Percentiles rank a stretch among this genome's conserved stretches.
Evolutionary conservation across 2,329 filamentous ascomycete genomes (phyloP).

Genomic region (Periglandula ipomoeae): DNA sequence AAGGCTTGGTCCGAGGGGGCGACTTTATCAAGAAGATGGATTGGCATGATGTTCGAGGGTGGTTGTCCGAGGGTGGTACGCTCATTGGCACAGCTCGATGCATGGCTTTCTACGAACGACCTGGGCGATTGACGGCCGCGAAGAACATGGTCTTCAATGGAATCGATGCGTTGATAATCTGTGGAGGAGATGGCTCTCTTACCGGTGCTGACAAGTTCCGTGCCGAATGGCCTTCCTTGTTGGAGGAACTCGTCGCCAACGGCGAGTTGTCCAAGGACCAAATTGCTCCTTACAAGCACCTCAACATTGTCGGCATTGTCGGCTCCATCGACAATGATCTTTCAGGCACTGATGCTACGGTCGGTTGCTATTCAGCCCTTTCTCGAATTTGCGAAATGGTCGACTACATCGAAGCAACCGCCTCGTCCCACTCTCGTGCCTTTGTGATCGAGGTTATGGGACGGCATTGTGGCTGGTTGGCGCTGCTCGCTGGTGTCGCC

Average conservation of each 20-base stretch:
- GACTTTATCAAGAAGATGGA: slow-evolving; percentile 79
- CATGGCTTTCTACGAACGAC: slow-evolving; percentile 76
- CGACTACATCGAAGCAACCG: slow-evolving; percentile 94
- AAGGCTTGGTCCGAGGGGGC: slow-evolving; percentile 84
- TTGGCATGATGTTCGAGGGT: slow-evolving; percentile 93
- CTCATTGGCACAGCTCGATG: slow-evolving; percentile 92
- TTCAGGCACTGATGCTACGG: slow-evolving; percentile 92
- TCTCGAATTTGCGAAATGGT: slow-evolving; percentile 91
- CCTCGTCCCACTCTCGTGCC: slow-evolving; percentile 85
- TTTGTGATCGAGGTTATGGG: slow-evolving; percentile 99
- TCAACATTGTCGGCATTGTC: slow-evolving; percentile 95
- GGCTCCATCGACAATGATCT: slow-evolving; percentile 98
- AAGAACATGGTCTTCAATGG: slow-evolving; percentile 91
- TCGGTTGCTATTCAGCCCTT: slow-evolving; percentile 91
- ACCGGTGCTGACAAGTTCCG: slow-evolving; percentile 54
- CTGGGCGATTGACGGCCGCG: slow-evolving; percentile 73
- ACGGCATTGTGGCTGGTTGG: slow-evolving; percentile 93
- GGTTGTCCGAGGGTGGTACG: slow-evolving; percentile 87
- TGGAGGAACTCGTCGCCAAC: slow-evolving; percentile 72
- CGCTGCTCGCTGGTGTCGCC: slow-evolving; percentile 89
- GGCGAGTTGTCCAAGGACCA: slow-evolving; percentile 64
- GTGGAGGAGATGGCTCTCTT: slow-evolving; percentile 85
- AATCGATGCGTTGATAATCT: slow-evolving; percentile 94
- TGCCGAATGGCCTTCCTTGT: slow-evolving; percentile 78
- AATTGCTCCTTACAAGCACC: slow-evolving; percentile 65